Base-by-base conservation (phyloP, 768 basidiomycete genomes). In the Lactifluus piperatus region DNA sequence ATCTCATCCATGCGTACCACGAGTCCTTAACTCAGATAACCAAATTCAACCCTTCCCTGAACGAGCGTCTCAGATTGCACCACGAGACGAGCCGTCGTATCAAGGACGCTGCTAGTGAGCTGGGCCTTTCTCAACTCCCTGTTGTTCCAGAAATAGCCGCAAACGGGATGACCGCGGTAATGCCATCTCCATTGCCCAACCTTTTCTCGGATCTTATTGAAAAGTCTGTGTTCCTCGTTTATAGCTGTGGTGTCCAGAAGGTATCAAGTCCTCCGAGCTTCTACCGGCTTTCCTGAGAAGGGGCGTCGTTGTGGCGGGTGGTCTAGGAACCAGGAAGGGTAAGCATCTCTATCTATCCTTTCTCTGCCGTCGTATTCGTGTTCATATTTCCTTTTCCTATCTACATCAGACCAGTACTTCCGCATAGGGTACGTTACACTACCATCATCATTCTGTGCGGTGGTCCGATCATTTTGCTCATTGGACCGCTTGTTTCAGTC, bases 111-210 rank as follows among this genome's bases (percentile, higher is more conserved):
- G 83, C 84, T 5, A 68, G 73, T 44, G 76, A 73, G 22, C 75
- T 95, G 44, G 94, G 92, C 2, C 75, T 97, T 65, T 84, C 75
- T 67, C 83, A 83, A 66, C 77, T 98, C 8, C 82, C 94, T 8
- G 68, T 81, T 11, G 74, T 78, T 27, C 75, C 81, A 1, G 73
- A 77, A 2, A 77, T 81, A 58, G 79, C 87, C 18, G 94, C 97
- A 3, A 95, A 94, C 68, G 94, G 95, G 41, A 97, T 99, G 97
- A 90, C 88, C 6, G 94, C 94, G 43, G 84, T 91, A 67, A 62
- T 76, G 7, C 43, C 68, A 41, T 13, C 29, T 13, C 48, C 47
- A 30, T 18, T 27, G 48, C 11, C 57, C 18, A 30, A 29, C 4
- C 44, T 7, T 27, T 18, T 24, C 22, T 32, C 39, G 11, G 20